Evolutionary conservation across 306 rosid genomes (phyloP), one percentile per base, ranked within the genome.

Genomic region (Citrullus amarus): DNA sequence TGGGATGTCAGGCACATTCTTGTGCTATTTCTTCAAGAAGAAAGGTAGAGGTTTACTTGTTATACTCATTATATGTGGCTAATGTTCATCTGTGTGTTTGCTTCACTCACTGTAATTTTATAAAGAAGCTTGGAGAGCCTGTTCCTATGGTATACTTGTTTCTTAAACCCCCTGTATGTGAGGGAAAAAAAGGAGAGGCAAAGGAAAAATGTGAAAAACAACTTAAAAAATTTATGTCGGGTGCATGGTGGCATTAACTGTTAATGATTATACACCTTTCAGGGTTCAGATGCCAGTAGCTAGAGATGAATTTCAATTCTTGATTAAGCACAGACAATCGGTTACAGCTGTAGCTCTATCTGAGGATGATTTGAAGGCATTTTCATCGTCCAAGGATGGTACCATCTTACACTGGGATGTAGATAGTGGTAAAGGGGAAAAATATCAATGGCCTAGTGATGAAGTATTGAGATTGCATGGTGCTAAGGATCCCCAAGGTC

Each of bases 381-480:
- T 91, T 84, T 95, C 97, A 61, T 96, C 99, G 48, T 92, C 97
- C 2, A 95, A 95, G 88, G 99, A 92, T 56, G 98, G 99, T 32
- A 80, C 77, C 30, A 91, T 95, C 83, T 72, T 90, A 84, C 96
- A 86, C 16, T 95, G 99, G 99, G 97, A 95, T 86, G 90, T 95
- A 82, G 89, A 86, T 44, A 82, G 86, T 83, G 97, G 99, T 81
- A 93, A 88, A 75, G 80, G 82, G 59, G 99, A 95, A 70, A 92
- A 77, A 78, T 95, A 91, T 72, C 85, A 70, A 36, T 95, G 97
- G 99, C 99, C 99, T 18, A 84, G 86, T 75, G 81, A 85, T 46
- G 85, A 85, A 54, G 84, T 87, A 74, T 73, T 95, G 30, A 95
- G 78, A 85, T 88, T 88, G 32, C 99, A 95, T 79, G 97, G 97